A percentile compares a stretch with the other conserved stretches of the same genome.
These are phyloP conservation scores for Byssothecium circinans DNA, from an alignment of 2,329 filamentous ascomycete species.

Conservation along the genomic window DNA sequence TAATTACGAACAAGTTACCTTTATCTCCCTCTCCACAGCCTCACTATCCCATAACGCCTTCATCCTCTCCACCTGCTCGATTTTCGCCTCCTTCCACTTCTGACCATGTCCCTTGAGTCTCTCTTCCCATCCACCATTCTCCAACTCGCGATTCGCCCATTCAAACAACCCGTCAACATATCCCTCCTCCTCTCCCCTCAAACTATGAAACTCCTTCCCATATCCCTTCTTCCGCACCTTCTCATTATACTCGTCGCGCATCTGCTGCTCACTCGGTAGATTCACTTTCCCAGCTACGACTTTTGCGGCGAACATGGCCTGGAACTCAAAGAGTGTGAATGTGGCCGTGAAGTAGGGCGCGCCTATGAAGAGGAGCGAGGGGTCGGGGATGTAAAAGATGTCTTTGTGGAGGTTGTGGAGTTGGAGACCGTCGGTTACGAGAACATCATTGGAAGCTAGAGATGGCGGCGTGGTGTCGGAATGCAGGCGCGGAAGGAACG, in stretches of 20 bases:
- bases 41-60: constrained; percentile 29
- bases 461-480: constrained; percentile 42
- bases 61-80: constrained; percentile 34
- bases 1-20: constrained; percentile 7
- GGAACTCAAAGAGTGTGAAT: constrained; percentile 71
- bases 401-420: constrained; percentile 70
- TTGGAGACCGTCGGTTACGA: constrained; percentile 67
- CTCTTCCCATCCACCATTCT: constrained; percentile 1
- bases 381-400: constrained; percentile 71
- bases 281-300: constrained; percentile 56
- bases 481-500: constrained; percentile 61
- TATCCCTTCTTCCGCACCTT: constrained; percentile 43
- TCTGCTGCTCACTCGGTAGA: constrained; percentile 51
- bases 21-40: constrained; percentile 1
- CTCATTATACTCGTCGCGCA: constrained; percentile 46
- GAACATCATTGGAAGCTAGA: constrained; percentile 42
- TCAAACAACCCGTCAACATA: constrained; percentile 46
- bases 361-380: constrained; percentile 64
- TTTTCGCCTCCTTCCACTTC: constrained; percentile 41
- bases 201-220: constrained; percentile 50
- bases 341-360: constrained; percentile 68
- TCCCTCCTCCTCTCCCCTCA: constrained; percentile 44
- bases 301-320: constrained; percentile 63
- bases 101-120: constrained; percentile 40
- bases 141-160: constrained; percentile 43